phyloP scores from a whole-genome alignment of 148 eudicot species.

The Spergularia bocconei region DNA sequence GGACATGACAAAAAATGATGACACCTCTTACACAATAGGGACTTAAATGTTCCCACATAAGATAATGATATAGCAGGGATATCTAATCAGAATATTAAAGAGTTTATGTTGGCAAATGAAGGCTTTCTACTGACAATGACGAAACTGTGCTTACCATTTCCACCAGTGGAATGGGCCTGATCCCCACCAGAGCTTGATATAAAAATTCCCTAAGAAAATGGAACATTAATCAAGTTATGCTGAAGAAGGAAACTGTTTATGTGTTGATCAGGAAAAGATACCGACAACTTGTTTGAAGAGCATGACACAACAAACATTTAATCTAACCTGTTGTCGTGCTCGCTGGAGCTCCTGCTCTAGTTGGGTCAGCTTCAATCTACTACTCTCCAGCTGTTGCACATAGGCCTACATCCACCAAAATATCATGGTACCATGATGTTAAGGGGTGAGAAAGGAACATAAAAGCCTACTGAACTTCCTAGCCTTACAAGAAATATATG shows the following conservation, averaged over 20 bases:
- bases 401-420: constrained; percentile 36
- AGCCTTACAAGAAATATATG: too few relatives aligned
- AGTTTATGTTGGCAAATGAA: neutral
- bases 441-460: neutral
- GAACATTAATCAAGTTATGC: neutral
- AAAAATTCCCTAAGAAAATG: constrained; percentile 39
- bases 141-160: constrained; percentile 41
- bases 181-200: constrained; percentile 45
- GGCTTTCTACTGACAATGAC: neutral
- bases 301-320: neutral
- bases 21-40: neutral
- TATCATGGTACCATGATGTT: neutral
- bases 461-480: neutral
- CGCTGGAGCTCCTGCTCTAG: constrained; percentile 58
- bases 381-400: constrained; percentile 53
- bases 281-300: neutral
- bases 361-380: constrained; percentile 54
- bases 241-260: neutral
- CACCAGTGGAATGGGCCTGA: constrained; percentile 48
- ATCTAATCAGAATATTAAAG: neutral
- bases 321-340: constrained; percentile 55
- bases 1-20: neutral
- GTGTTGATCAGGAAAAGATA: neutral
- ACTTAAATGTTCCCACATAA: neutral
- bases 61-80: neutral